Conservation (phyloP, 1,139 yeast species). For the Lodderomyces elongisporus region DNA sequence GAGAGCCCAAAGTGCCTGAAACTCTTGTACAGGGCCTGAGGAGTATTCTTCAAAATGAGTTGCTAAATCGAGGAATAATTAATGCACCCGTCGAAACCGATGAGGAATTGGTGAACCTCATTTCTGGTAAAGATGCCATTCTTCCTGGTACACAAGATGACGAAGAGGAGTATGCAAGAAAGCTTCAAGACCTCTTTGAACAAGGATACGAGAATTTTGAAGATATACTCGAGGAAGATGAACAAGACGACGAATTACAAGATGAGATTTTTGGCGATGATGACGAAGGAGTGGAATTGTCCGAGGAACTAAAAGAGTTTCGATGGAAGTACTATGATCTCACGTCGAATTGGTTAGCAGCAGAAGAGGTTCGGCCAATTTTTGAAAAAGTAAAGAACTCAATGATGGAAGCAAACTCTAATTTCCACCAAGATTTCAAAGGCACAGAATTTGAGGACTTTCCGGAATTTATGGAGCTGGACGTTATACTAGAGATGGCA, state of each 20-base stretch:
- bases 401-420: constrained; percentile 4
- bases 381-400: constrained; percentile 8
- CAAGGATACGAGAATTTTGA: constrained; percentile 5
- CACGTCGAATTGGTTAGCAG: constrained; percentile 9
- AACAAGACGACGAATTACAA: constrained; percentile 5
- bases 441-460: constrained; percentile 13
- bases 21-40: constrained; percentile 5
- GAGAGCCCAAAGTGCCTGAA: constrained; percentile 4
- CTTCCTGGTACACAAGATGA: constrained; percentile 1
- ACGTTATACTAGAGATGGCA: constrained; percentile 9
- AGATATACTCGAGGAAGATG: constrained; percentile 5
- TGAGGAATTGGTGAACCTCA: constrained; percentile 6
- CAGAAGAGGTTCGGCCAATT: constrained; percentile 6
- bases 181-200: constrained; percentile 8
- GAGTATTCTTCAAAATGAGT: constrained; percentile 9
- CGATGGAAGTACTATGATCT: constrained; percentile 9
- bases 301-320: constrained; percentile 7
- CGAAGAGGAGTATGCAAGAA: constrained; percentile 7
- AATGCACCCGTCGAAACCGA: constrained; percentile 6
- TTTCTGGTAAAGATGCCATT: neutral
- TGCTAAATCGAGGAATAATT: constrained; percentile 8
- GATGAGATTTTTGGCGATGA: constrained; percentile 8
- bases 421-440: constrained; percentile 9
- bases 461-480: constrained; percentile 13
- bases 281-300: constrained; percentile 6